Conservation (phyloP, 2,329 filamentous ascomycete genomes). For the Acrodontium crateriforme region DNA sequence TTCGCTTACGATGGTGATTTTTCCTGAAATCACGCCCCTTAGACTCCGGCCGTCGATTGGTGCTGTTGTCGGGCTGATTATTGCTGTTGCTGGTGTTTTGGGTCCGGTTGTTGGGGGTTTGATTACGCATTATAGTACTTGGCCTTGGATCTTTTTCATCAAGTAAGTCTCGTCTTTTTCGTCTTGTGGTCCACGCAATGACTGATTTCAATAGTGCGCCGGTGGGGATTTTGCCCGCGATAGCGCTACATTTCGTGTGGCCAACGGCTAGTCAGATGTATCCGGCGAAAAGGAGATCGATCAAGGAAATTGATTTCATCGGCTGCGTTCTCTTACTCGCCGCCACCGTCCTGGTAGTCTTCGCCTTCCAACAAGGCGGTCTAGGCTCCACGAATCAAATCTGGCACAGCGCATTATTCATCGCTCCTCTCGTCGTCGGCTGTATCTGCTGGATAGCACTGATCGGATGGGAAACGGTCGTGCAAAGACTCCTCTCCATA, state of each 20-base stretch:
- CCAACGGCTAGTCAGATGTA: neutral
- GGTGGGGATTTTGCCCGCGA: neutral
- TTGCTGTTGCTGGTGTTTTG: neutral
- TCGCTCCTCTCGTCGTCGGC: neutral
- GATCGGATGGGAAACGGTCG: too few species aligned
- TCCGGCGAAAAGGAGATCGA: too few species aligned
- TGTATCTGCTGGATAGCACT: too few species aligned
- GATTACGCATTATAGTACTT: neutral
- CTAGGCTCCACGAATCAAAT: too few species aligned
- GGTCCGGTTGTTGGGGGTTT: neutral
- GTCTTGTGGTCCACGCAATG: too few species aligned
- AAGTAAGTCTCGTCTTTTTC: too few species aligned
- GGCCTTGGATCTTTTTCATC: too few species aligned
- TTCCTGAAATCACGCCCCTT: neutral
- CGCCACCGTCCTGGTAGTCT: neutral
- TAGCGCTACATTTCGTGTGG: neutral
- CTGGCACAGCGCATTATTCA: too few species aligned
- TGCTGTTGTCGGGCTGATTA: neutral
- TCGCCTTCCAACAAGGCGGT: neutral
- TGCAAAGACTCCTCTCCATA: neutral
- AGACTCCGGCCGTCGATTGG: neutral
- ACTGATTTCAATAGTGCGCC: too few species aligned
- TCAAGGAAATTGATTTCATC: neutral
- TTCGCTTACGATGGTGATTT: neutral
- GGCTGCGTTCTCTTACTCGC: neutral